Base-by-base conservation (phyloP, 306 rosid species). In the Vigna trinervia region DNA sequence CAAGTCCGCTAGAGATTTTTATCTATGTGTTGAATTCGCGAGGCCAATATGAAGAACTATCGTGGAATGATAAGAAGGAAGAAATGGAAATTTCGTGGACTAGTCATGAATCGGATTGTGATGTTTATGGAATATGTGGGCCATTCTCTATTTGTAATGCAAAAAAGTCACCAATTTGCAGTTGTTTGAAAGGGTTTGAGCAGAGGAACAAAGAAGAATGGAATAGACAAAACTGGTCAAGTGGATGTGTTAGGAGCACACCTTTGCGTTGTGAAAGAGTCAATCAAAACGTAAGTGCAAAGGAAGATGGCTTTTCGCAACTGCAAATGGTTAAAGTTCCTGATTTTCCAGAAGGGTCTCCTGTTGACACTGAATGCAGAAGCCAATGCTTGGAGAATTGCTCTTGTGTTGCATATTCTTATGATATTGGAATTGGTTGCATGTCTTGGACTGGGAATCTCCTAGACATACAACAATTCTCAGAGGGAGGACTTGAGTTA, bases 161-260 rank as follows among this genome's bases (percentile, higher is more conserved):
- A 1, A 1, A 15, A 34, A 23, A 0, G 0, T 41, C 74, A 12
- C 86, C 91, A 0, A 22, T 76, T 13, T 89, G 96, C 13, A 75
- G 56, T 11, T 91, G 91, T 69, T 77, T 87, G 63, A 30, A 38
- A 45, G 93, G 93, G 30, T 91, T 78, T 72, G 63, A 30, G 11
- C 84, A 83, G 3, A 77, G 7, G 13, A 77, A 73, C 13, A 32
- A 1, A 51, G 47, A 78, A 28, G 86, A 74, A 0, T 89, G 93
- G 91, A 74, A 77, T 8, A 61, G 1, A 0, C 69, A 80, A 0
- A 73, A 77, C 12, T 89, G 88, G 88, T 80, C 76, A 0, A 59
- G 20, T 17, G 89, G 93, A 1, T 90, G 91, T 69, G 73, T 82
- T 50, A 78, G 85, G 17, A 83, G 15, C 5, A 7, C 50, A 32